Evolutionary conservation across 805 yeast genomes (phyloP), one percentile per base, ranked within the genome.

Genomic region (Helenozyma baotianmanensis): DNA sequence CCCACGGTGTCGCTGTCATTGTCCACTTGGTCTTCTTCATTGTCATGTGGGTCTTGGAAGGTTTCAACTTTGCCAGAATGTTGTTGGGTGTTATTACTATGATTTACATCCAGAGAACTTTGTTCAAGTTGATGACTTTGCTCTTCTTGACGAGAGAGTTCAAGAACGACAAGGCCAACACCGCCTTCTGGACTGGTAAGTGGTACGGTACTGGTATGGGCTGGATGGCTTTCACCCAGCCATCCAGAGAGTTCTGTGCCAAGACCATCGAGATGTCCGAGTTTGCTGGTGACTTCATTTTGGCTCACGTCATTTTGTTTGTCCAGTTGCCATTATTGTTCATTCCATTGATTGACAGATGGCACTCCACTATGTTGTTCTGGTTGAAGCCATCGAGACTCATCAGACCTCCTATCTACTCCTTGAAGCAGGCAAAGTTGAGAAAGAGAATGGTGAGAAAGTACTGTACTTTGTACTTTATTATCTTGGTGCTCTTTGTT

Each of bases 111-210:
- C 96, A 94, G 72, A 80, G 97, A 68, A 64, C 83, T 33, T 60
- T 92, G 47, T 84, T 90, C 76, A 88, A 88, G 72, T 58, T 82
- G 51, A 70, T 92, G 72, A 85, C 95, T 9, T 68, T 82, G 33
- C 62, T 78, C 47, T 68, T 80, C 62, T 71, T 94, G 56, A 86
- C 97, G 33, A 80, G 98, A 72, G 99, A 92, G 69, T 88, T 88
- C 73, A 87, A 87, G 80, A 85, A 84, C 52, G 97, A 90, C 65
- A 86, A 81, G 56, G 72, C 97, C 23, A 92, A 92, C 70, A 83
- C 95, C 50, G 97, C 98, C 18, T 92, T 95, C 94, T 92, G 99
- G 99, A 85, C 96, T 38, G 99, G 99, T 74, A 89, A 88, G 66
- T 92, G 99, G 99, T 88, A 89, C 62, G 92, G 95, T 39, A 72